Evolutionary conservation across 179 eudicot species (phyloP).

Genomic region (Vitellaria paradoxa): DNA sequence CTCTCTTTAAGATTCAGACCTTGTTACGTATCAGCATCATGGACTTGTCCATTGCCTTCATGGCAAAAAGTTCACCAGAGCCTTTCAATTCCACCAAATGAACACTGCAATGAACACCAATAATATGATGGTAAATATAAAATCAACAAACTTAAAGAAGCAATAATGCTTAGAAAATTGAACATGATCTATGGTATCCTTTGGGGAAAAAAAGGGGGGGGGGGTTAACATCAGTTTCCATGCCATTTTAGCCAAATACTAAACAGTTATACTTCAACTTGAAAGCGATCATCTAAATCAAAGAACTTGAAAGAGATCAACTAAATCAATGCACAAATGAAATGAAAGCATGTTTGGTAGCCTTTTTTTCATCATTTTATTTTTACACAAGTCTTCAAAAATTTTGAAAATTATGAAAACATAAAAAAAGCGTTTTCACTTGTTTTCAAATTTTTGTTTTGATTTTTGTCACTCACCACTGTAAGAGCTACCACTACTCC

Average conservation of each 20-base stretch:
- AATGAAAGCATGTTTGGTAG: neutral
- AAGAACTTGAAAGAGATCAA: neutral
- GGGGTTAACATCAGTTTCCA: neutral
- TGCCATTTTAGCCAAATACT: neutral
- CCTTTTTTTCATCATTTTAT: too few species aligned
- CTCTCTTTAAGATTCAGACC: conserved; percentile 35
- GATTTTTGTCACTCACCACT: too few species aligned
- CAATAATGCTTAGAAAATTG: neutral
- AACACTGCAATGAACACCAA: conserved; percentile 53
- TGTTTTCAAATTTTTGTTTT: too few species aligned
- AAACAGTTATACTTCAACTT: neutral
- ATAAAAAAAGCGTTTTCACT: too few species aligned
- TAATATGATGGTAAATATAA: neutral
- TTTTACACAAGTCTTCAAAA: too few species aligned
- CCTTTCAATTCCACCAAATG: conserved; percentile 95
- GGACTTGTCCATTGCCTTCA: conserved; percentile 99
- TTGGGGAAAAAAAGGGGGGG: neutral
- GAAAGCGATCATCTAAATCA: neutral
- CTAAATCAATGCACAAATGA: neutral
- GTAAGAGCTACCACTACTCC: too few species aligned
- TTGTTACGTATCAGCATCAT: conserved; percentile 91
- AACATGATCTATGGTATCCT: neutral
- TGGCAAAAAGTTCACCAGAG: conserved; percentile 77
- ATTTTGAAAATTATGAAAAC: too few species aligned
- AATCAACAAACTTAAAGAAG: conserved; percentile 2